phyloP scores from a whole-genome alignment of 805 yeast genomes.

The Ogataea degrootiae region DNA sequence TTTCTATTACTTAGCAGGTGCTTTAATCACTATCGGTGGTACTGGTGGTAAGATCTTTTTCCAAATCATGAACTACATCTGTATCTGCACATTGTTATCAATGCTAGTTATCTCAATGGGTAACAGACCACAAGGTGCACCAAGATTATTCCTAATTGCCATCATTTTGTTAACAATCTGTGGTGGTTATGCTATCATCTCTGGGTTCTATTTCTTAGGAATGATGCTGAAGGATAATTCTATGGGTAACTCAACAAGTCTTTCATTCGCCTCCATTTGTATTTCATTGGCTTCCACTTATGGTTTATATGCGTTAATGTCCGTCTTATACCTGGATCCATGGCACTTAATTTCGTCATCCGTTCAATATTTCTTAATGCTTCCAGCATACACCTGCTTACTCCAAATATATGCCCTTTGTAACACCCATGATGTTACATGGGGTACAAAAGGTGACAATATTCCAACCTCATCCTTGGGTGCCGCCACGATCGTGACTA shows the following conservation, averaged over 20 bases:
- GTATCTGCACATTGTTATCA: slow-evolving; percentile 78
- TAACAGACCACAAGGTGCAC: slow-evolving; percentile 95
- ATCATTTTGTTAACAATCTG: slow-evolving; percentile 73
- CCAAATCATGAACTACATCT: slow-evolving; percentile 78
- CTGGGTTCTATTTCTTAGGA: slow-evolving; percentile 77
- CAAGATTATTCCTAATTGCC: slow-evolving; percentile 64
- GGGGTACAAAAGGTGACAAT: slow-evolving; percentile 98
- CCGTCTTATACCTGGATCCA: slow-evolving; percentile 85
- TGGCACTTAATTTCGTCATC: slow-evolving; percentile 94
- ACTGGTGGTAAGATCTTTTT: slow-evolving; percentile 81
- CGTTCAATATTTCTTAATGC: slow-evolving; percentile 78
- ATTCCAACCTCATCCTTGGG: slow-evolving; percentile 66
- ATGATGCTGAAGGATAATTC: slow-evolving; percentile 41
- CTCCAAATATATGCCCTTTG: slow-evolving; percentile 95
- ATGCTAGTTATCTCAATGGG: slow-evolving; percentile 93
- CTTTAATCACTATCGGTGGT: slow-evolving; percentile 58
- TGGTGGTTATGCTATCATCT: slow-evolving; percentile 73
- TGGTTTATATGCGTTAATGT: slow-evolving; percentile 80
- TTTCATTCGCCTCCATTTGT: slow-evolving; percentile 67
- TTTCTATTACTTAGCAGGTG: slow-evolving; percentile 88
- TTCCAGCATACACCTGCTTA: slow-evolving; percentile 90
- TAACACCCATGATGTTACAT: slow-evolving; percentile 95
- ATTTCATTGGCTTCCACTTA: slow-evolving; percentile 86
- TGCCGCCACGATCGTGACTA: slow-evolving; percentile 75
- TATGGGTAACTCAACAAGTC: slow-evolving; percentile 35